These are phyloP conservation scores for Rhododendron ferrugineum DNA, from an alignment of 148 eudicot species.

Conservation along the genomic window DNA sequence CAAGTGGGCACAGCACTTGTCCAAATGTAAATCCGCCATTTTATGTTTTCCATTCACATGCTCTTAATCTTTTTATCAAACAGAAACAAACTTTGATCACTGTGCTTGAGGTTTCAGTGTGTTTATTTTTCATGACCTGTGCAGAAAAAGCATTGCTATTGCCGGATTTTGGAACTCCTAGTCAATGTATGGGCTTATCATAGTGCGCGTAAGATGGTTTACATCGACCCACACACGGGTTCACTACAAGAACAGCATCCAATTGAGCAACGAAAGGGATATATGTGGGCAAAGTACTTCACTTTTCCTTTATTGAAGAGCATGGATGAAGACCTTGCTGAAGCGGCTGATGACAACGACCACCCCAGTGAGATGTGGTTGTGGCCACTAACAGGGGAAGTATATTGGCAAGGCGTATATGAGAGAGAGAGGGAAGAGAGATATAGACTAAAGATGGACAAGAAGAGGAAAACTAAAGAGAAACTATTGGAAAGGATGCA, in stretches of 20 bases:
- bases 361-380: slow-evolving; percentile 62
- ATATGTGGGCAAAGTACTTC: slow-evolving; percentile 89
- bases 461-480: slow-evolving; percentile 81
- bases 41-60: background rate
- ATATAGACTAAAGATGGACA: slow-evolving; percentile 89
- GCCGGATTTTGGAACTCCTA: slow-evolving; percentile 72
- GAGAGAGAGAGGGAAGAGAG: slow-evolving; percentile 92
- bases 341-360: slow-evolving; percentile 82
- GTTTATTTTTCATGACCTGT: background rate
- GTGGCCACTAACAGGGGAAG: slow-evolving; percentile 95
- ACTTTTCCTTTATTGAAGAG: slow-evolving; percentile 59
- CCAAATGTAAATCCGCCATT: background rate
- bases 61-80: background rate
- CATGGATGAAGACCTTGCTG: slow-evolving; percentile 99
- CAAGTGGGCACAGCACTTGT: background rate
- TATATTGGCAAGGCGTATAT: slow-evolving; percentile 91
- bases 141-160: slow-evolving; percentile 87
- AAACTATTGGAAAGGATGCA: slow-evolving; percentile 65
- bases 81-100: background rate
- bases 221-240: slow-evolving; percentile 72
- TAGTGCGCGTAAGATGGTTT: slow-evolving; percentile 83
- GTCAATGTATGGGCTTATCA: slow-evolving; percentile 99
- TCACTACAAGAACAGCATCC: slow-evolving; percentile 82
- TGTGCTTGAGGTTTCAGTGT: background rate
- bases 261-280: slow-evolving; percentile 54